Base-by-base conservation (phyloP, 495 filamentous ascomycete genomes). In the Annulohypoxylon maeteangense region DNA sequence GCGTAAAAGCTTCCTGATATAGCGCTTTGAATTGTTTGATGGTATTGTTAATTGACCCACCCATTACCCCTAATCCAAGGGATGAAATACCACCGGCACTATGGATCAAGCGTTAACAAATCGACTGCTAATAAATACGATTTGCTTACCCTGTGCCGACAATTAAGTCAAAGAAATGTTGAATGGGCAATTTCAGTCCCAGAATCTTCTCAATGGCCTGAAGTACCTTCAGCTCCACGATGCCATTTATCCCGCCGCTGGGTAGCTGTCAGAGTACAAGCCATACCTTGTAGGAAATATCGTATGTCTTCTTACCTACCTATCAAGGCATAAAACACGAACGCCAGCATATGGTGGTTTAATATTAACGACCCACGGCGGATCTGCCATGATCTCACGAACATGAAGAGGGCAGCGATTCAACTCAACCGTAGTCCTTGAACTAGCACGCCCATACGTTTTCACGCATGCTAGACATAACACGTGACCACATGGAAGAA, bases 241-340 rank as follows among this genome's bases (percentile, higher is more conserved):
- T 53, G 14, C 25, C 48, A 31, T 16, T 31, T 14, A 53, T 16
- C 27, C 48, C 48, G 14, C 48, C 48, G 14, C 48, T 53, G 14
- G 4, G 14, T 2, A 53, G 8, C 0, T 31, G 27, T 53, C 31
- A 31, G 48, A 53, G 4, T 25, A 16, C 20, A 7, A n/a, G 25
- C 6, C 10, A 29, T 16, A n/a, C n/a, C n/a, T n/a, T n/a, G n/a
- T n/a, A 29, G 7, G 12, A 29, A n/a, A 27, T n/a, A 12, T 14
- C 2, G 10, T 3, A 7, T 27, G 1, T 4, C 10, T 29, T 29
- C 47, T 29, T 29, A 51, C 47, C 47, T 29, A 51, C 47, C 47
- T 51, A 51, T 51, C 47, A 3, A 51, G 25, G 47, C 47, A 51
- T 5, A 51, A 23, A 29, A 51, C 47, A 51, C 47, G 47, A 29